Base-by-base conservation (phyloP, 2,329 filamentous ascomycete genomes). In the Xylaria sp. region DNA sequence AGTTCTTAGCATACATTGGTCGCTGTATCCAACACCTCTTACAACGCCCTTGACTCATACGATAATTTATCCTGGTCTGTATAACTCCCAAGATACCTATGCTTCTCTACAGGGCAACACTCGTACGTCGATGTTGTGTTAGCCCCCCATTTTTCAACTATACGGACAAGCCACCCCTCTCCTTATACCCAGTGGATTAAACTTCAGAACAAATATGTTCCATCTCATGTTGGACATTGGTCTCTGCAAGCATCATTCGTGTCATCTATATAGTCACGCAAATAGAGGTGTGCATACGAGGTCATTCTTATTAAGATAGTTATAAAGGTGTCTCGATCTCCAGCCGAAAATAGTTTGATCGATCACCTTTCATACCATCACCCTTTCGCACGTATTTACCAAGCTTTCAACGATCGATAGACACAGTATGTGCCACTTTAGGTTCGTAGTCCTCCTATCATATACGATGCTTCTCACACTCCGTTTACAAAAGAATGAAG, bases 391-490 rank as follows among this genome's bases (percentile, higher is more conserved):
- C 22, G 25, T 33, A 29, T 49, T 51, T 42, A 17, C 55, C 29
- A 55, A 45, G 15, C 29, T 17, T 58, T 56, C n/a, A 39, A 9
- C 25, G 3, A 39, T 15, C 42, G 9, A 50, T 13, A 55, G 13
- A 59, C n/a, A n/a, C 45, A 67, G 25, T 3, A 67, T 67, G 65
- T 67, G 65, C 38, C 55, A 44, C 22, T 64, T 51, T 44, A 51
- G 6, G 61, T 64, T 57, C 13, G 65, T 38, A n/a, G 17, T 25
- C 15, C n/a, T 47, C 31, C 2, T 13, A 27, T 36, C 31, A 33
- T 36, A 25, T 27, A 42, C 13, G 15, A 15, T 22, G 20, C 5
- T 31, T 20, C 36, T 20, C 22, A 10, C 25, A 11, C 13, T 31
- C 38, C 36, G 4, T 59, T 17, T 31, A 29, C 22, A 47, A 13